phyloP scores from a whole-genome alignment of 495 filamentous ascomycete genomes.

The Neurospora sp. region DNA sequence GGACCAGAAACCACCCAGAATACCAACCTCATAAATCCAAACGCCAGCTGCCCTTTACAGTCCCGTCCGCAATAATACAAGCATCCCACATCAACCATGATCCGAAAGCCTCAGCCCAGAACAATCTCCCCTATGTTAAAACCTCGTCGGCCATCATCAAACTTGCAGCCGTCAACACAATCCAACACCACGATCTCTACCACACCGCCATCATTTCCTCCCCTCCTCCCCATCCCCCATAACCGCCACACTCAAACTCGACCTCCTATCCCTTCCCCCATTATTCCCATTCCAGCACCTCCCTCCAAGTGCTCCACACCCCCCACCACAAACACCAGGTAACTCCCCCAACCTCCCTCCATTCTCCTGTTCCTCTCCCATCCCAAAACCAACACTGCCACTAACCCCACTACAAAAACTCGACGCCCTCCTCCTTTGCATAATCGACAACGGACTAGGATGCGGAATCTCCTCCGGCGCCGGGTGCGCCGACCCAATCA shows the following conservation, averaged over 20 bases:
- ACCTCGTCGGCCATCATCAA: background rate
- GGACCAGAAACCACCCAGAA: background rate
- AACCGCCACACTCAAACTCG: background rate
- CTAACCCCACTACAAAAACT: background rate
- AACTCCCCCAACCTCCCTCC: background rate
- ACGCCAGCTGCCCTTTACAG: background rate
- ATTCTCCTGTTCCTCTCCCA: background rate
- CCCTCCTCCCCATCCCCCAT: background rate
- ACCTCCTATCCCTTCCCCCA: background rate
- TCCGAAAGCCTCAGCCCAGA: background rate
- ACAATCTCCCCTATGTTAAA: background rate
- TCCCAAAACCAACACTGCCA: background rate
- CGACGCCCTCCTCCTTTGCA: background rate
- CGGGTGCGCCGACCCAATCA: constrained; percentile 79
- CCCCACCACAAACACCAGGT: background rate
- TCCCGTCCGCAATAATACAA: background rate
- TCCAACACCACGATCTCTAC: background rate
- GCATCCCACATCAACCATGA: background rate
- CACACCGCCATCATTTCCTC: background rate
- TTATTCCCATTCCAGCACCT: background rate
- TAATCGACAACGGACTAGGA: constrained; percentile 9
- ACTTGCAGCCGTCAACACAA: background rate
- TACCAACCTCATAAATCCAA: background rate
- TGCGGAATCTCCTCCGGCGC: constrained; percentile 89
- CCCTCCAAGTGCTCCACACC: background rate